phyloP scores from a whole-genome alignment of 2,329 filamentous ascomycete species.

The Hypoxylon sp. region DNA sequence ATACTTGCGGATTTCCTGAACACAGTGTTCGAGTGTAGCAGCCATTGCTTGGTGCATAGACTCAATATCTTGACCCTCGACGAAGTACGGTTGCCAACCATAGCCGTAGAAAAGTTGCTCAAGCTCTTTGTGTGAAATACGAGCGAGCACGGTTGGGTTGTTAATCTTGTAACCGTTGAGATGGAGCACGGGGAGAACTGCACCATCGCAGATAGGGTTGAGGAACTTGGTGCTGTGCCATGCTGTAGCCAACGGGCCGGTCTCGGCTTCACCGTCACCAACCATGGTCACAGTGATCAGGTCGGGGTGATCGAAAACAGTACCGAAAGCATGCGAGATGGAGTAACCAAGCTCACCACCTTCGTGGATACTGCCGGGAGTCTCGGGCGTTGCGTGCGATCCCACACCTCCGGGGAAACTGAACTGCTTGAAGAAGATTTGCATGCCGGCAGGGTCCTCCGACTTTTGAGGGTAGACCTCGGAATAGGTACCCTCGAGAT shows the following conservation, averaged over 20 bases:
- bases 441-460: constrained; percentile 77
- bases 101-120: constrained; percentile 79
- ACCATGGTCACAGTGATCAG: constrained; percentile 84
- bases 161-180: constrained; percentile 91
- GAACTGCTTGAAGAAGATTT: constrained; percentile 85
- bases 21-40: constrained; percentile 79
- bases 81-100: constrained; percentile 85
- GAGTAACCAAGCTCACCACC: constrained; percentile 88
- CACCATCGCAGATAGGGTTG: constrained; percentile 83
- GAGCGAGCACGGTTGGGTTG: constrained; percentile 80
- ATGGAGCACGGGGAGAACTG: constrained; percentile 82
- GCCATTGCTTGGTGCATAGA: constrained; percentile 89
- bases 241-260: constrained; percentile 81
- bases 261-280: constrained; percentile 86
- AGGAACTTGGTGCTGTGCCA: constrained; percentile 90
- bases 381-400: constrained; percentile 84
- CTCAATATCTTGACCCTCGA: constrained; percentile 80
- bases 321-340: constrained; percentile 82
- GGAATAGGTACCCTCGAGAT: constrained; percentile 82
- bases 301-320: constrained; percentile 81
- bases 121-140: constrained; percentile 81
- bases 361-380: constrained; percentile 82
- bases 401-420: constrained; percentile 86
- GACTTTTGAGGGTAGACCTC: constrained; percentile 83
- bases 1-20: constrained; percentile 76